Evolutionary conservation across 305 asterid species (phyloP).

Genomic region (Petunia hybrid): DNA sequence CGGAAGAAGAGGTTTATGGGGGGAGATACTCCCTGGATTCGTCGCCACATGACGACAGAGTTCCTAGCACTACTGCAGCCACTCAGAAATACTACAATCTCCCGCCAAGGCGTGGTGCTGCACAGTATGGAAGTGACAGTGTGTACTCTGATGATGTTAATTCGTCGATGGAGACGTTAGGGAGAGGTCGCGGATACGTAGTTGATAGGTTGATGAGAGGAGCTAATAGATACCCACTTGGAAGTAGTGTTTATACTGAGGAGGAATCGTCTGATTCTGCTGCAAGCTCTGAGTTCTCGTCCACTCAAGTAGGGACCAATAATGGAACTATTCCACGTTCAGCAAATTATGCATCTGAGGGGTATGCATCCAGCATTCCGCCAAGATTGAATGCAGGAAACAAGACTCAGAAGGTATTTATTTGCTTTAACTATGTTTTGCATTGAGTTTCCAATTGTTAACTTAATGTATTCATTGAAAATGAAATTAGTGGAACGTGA

Average conservation of each 20-base stretch:
- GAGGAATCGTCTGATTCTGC: constrained; percentile 58
- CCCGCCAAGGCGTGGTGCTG: constrained; percentile 34
- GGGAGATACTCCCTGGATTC: constrained; percentile 58
- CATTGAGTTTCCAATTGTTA: constrained; percentile 19
- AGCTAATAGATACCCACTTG: constrained; percentile 45
- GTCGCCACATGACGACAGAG: constrained; percentile 54
- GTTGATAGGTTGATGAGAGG: constrained; percentile 46
- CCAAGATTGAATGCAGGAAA: constrained; percentile 40
- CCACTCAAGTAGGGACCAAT: constrained; percentile 45
- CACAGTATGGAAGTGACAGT: constrained; percentile 49
- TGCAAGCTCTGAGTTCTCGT: constrained; percentile 57
- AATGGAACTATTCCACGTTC: constrained; percentile 40
- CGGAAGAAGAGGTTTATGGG: constrained; percentile 53
- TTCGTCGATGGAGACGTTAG: constrained; percentile 54
- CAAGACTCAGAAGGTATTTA: constrained; percentile 42
- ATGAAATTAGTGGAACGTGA: not conserved
- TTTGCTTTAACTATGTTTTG: not conserved
- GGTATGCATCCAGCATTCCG: constrained; percentile 43
- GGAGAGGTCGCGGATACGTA: constrained; percentile 44
- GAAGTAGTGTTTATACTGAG: constrained; percentile 48
- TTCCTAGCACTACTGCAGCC: constrained; percentile 36
- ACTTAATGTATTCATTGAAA: not conserved
- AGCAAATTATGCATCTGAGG: constrained; percentile 39
- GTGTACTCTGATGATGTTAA: constrained; percentile 49
- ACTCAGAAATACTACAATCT: constrained; percentile 41